Conservation (phyloP, 2,329 filamentous ascomycete genomes). For the Sodiomyces alkalinus region DNA sequence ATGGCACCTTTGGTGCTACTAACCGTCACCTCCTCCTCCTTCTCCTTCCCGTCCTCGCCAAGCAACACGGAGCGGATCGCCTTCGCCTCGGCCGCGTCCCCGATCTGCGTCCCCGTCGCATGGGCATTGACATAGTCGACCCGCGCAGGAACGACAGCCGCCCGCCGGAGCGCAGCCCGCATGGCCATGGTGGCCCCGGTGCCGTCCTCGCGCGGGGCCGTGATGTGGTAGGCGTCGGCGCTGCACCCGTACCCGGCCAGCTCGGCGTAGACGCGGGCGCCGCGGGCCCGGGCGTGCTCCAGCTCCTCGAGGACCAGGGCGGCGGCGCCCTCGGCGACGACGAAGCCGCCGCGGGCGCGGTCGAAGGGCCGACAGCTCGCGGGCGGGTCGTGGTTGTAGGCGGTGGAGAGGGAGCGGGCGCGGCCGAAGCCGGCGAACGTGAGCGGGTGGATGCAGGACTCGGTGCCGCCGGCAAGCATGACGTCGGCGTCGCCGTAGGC, state of each 20-base stretch:
- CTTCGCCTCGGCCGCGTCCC: conserved; percentile 74
- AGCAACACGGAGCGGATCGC: conserved; percentile 70
- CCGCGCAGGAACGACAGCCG: conserved; percentile 47
- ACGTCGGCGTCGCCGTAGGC: conserved; percentile 83
- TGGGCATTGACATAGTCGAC: conserved; percentile 95
- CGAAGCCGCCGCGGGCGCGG: conserved; percentile 63
- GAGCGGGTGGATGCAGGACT: conserved; percentile 90
- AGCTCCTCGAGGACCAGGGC: conserved; percentile 81
- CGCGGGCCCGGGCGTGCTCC: conserved; percentile 67
- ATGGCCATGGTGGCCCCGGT: conserved; percentile 72
- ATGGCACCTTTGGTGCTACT: conserved; percentile 91
- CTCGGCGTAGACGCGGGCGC: conserved; percentile 77
- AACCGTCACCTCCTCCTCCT: conserved; percentile 54
- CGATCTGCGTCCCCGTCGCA: conserved; percentile 74
- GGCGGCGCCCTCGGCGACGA: conserved; percentile 83
- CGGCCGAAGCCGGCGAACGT: conserved; percentile 84
- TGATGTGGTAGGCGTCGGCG: conserved; percentile 87
- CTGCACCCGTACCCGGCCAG: conserved; percentile 79
- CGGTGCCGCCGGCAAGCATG: conserved; percentile 90
- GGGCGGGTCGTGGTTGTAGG: conserved; percentile 57
- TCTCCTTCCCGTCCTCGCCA: conserved; percentile 49
- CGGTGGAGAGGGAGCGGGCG: conserved; percentile 71
- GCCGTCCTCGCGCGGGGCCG: conserved; percentile 71
- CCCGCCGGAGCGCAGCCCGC: conserved; percentile 64
- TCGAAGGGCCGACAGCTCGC: conserved; percentile 81